Conservation (phyloP, 129 eudicot species). For the Dittrichia graveolens region DNA sequence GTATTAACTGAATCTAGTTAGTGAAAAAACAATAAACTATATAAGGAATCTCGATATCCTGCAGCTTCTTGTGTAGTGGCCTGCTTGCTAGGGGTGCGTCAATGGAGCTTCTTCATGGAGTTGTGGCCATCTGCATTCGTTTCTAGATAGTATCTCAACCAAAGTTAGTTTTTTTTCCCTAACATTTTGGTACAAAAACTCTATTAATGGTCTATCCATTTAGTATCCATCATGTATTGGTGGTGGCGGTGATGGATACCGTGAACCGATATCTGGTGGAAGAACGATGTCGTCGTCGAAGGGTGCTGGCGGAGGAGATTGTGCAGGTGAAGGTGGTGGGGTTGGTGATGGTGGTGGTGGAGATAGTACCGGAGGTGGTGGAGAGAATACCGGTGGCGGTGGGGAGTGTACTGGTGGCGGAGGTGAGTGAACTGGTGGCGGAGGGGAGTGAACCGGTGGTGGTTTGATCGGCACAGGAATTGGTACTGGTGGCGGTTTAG, state of each 20-base stretch:
- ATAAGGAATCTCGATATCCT: neutral
- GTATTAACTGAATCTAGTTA: neutral
- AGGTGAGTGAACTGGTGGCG: slow-evolving; percentile 33
- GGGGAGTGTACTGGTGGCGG: slow-evolving; percentile 44
- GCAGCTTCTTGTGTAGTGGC: neutral
- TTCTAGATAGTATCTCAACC: slow-evolving; percentile 32
- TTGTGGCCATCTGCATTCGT: slow-evolving; percentile 16
- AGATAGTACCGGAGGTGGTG: slow-evolving; percentile 27
- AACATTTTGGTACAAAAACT: slow-evolving; percentile 25
- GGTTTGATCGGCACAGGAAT: slow-evolving; percentile 15
- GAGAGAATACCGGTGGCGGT: slow-evolving; percentile 24
- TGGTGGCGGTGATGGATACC: slow-evolving; percentile 61
- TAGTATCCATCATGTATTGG: slow-evolving; percentile 52
- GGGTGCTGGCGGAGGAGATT: slow-evolving; percentile 39
- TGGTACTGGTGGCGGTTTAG: slow-evolving; percentile 29
- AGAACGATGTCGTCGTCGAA: slow-evolving; percentile 27
- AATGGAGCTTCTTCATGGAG: neutral
- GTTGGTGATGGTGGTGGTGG: slow-evolving; percentile 38
- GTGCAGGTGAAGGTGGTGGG: neutral
- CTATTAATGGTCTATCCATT: slow-evolving; percentile 3
- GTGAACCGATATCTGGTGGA: slow-evolving; percentile 42
- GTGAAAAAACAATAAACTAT: neutral
- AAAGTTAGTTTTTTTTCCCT: slow-evolving; percentile 29
- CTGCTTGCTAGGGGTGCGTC: neutral
- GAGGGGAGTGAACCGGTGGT: slow-evolving; percentile 33